Percentiles rank a stretch among this genome's conserved stretches.
Conservation (phyloP, 495 filamentous ascomycete genomes). For the Hypoxylon trugodes region DNA sequence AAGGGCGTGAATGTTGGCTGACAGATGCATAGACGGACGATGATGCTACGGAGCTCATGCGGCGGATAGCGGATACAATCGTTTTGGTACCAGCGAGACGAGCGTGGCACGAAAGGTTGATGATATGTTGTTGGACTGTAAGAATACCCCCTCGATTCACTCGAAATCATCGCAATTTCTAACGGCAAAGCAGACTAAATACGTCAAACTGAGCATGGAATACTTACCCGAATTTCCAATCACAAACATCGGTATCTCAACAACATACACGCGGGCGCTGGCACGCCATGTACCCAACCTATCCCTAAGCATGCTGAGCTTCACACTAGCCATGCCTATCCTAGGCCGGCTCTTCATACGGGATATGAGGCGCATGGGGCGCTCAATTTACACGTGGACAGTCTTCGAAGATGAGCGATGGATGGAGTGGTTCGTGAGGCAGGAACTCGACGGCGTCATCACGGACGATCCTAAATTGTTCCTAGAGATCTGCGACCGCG, state of each 20-base stretch:
- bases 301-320: conserved; percentile 77
- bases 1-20: background rate
- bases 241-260: conserved; percentile 76
- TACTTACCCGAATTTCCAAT: conserved; percentile 74
- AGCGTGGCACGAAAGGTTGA: conserved; percentile 75
- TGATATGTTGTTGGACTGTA: conserved; percentile 84
- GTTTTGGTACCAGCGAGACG: conserved; percentile 55
- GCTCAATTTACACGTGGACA: conserved; percentile 81
- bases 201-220: conserved; percentile 63
- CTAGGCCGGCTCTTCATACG: conserved; percentile 68
- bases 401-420: conserved; percentile 75
- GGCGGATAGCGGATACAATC: conserved; percentile 68
- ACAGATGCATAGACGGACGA: conserved; percentile 62
- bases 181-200: conserved; percentile 58
- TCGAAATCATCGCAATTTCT: background rate
- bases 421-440: conserved; percentile 74
- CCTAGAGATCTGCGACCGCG: conserved; percentile 51
- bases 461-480: conserved; percentile 65
- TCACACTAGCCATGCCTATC: conserved; percentile 67
- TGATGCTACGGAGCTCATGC: conserved; percentile 73
- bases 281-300: conserved; percentile 65
- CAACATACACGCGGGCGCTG: conserved; percentile 74
- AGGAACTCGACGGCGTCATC: conserved; percentile 49
- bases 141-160: conserved; percentile 24
- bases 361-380: conserved; percentile 60